phyloP scores from a whole-genome alignment of 164 flowering plant species.

The Buxus sempervirens region DNA sequence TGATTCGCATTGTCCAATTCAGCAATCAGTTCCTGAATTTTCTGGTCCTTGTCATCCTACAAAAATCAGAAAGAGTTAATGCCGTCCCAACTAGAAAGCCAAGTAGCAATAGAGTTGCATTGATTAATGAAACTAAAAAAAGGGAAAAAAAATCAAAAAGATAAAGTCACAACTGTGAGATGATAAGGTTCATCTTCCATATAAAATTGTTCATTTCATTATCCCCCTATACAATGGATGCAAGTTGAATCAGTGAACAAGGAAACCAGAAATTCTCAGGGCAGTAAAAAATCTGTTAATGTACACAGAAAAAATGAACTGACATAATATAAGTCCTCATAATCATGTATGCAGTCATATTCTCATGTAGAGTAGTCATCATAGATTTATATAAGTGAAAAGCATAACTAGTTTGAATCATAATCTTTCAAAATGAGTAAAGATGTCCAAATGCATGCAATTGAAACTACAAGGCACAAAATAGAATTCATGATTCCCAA shows the following conservation, averaged over 20 bases:
- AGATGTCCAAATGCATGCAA: background rate
- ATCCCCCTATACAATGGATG: background rate
- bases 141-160: too few species aligned
- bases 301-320: background rate
- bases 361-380: too few species aligned
- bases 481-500: background rate
- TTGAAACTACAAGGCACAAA: background rate
- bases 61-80: background rate
- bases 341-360: background rate
- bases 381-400: background rate
- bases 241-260: background rate
- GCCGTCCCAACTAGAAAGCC: too few species aligned
- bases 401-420: background rate
- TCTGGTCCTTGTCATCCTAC: conserved; percentile 10
- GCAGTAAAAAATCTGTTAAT: background rate
- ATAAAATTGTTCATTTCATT: background rate
- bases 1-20: conserved; percentile 21
- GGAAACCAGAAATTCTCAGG: background rate
- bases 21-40: conserved; percentile 15
- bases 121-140: too few species aligned
- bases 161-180: background rate
- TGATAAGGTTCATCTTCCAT: background rate
- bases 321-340: background rate
- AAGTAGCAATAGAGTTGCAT: too few species aligned
- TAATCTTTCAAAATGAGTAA: background rate